These are phyloP conservation scores for Sclerotinia trifoliorum DNA, from an alignment of 2,329 filamentous ascomycete species.

Conservation along the genomic window DNA sequence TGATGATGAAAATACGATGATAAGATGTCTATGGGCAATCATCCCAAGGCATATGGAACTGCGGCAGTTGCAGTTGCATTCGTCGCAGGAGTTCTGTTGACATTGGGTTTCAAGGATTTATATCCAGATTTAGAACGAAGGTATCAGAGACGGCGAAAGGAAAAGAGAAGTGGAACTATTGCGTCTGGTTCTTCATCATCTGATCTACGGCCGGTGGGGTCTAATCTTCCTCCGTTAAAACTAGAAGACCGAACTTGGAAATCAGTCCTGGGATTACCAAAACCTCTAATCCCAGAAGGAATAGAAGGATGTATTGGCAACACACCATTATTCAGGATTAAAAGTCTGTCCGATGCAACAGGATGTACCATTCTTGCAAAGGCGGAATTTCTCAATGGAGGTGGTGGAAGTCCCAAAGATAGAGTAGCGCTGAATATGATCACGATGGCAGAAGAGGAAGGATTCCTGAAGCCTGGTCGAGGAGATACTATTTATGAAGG, in stretches of 20 bases:
- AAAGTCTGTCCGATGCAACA: constrained; percentile 79
- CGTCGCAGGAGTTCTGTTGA: constrained; percentile 71
- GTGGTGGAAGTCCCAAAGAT: constrained; percentile 91
- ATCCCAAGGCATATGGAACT: constrained; percentile 61
- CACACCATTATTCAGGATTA: constrained; percentile 84
- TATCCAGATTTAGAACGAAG: constrained; percentile 71
- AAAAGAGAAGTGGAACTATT: constrained; percentile 21
- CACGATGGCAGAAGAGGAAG: constrained; percentile 71
- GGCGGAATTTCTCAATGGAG: constrained; percentile 94
- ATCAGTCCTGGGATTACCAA: constrained; percentile 30
- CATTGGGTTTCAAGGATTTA: constrained; percentile 75
- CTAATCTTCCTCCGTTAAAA: constrained; percentile 45
- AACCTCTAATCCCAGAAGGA: constrained; percentile 61
- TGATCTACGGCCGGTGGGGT: constrained; percentile 36
- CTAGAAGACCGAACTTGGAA: constrained; percentile 56
- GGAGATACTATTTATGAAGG: constrained; percentile 98
- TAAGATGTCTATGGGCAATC: constrained; percentile 59
- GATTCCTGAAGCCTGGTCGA: constrained; percentile 71
- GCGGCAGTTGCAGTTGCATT: constrained; percentile 72
- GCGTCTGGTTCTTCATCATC: constrained; percentile 24
- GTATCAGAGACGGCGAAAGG: constrained; percentile 51
- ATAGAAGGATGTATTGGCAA: constrained; percentile 92
- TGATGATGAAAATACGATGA: constrained; percentile 27
- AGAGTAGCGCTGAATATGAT: constrained; percentile 92
- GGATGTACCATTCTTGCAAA: constrained; percentile 90